Evolutionary conservation across 768 basidiomycete species (phyloP).

Genomic region (Chalciporus pseudorubinellus): DNA sequence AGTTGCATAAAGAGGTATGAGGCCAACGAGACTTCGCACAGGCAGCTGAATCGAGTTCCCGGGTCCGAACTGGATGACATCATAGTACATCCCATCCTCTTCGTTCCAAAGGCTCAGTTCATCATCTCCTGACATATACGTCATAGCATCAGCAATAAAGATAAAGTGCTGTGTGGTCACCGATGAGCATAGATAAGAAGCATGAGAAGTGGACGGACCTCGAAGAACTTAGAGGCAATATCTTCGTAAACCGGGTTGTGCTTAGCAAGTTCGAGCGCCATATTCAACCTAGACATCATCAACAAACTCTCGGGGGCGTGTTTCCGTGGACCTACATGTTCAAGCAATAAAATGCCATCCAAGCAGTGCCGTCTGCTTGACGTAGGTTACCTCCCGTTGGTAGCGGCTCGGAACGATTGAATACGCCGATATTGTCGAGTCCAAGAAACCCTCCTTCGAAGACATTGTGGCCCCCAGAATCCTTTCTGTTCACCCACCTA

Average conservation of each 20-base stretch:
- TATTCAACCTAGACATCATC: conserved; percentile 69
- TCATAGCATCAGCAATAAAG: conserved; percentile 99
- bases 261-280: conserved; percentile 96
- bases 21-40: conserved; percentile 91
- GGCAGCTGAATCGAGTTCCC: conserved; percentile 87
- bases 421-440: conserved; percentile 95
- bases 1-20: conserved; percentile 95
- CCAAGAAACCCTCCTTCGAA: conserved; percentile 99
- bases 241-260: conserved; percentile 98
- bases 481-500: conserved; percentile 99
- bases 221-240: conserved; percentile 97
- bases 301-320: background rate
- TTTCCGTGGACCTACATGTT: conserved; percentile 67
- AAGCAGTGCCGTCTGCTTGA: conserved; percentile 97
- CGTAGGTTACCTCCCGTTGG: conserved; percentile 93
- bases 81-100: conserved; percentile 97
- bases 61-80: conserved; percentile 87
- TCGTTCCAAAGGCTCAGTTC: conserved; percentile 93
- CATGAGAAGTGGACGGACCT: conserved; percentile 41
- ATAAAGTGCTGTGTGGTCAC: conserved; percentile 76
- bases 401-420: conserved; percentile 95
- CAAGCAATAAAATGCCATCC: conserved; percentile 99
- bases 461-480: conserved; percentile 90
- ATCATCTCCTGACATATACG: conserved; percentile 75
- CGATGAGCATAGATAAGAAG: conserved; percentile 2